Percentiles rank a stretch among this genome's conserved stretches.
These are phyloP conservation scores for Rossbeevera mucosa DNA, from an alignment of 768 basidiomycete species.

Conservation along the genomic window DNA sequence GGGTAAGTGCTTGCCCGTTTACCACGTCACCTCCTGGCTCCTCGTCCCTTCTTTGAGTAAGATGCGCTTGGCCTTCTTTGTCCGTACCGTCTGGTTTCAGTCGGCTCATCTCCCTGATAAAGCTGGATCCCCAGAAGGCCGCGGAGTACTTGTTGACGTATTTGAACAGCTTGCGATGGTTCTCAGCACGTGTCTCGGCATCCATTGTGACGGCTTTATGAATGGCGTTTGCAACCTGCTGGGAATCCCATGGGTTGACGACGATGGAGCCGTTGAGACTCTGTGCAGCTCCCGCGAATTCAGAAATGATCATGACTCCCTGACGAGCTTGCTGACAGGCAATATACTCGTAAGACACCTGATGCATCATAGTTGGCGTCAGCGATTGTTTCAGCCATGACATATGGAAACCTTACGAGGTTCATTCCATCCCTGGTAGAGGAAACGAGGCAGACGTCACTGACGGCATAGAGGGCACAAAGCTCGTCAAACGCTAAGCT, in stretches of 20 bases:
- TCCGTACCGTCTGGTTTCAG: conserved; percentile 41
- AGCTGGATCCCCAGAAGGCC: conserved; percentile 88
- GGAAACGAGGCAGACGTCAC: conserved; percentile 93
- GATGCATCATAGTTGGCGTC: conserved; percentile 7
- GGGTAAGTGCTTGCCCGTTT: conserved; percentile 34
- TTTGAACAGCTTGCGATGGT: conserved; percentile 93
- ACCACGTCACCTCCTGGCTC: conserved; percentile 37
- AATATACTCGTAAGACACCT: conserved; percentile 99
- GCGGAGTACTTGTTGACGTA: conserved; percentile 95
- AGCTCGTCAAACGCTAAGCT: conserved; percentile 89
- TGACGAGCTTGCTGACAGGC: conserved; percentile 90
- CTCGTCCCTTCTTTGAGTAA: conserved; percentile 33
- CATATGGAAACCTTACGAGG: conserved; percentile 53
- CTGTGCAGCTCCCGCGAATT: conserved; percentile 97
- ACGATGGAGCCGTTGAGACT: conserved; percentile 93
- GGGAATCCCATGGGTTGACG: conserved; percentile 99
- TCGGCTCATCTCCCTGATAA: conserved; percentile 78
- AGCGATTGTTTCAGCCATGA: conserved; percentile 6
- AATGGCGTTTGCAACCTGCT: conserved; percentile 96
- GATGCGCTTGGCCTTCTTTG: conserved; percentile 33
- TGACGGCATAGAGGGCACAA: conserved; percentile 94
- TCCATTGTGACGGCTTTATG: conserved; percentile 92
- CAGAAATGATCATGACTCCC: conserved; percentile 96
- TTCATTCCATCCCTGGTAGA: conserved; percentile 99
- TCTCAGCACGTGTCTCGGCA: conserved; percentile 75